phyloP scores from a whole-genome alignment of 805 yeast genomes.

The Saturnispora serradocipensis region DNA sequence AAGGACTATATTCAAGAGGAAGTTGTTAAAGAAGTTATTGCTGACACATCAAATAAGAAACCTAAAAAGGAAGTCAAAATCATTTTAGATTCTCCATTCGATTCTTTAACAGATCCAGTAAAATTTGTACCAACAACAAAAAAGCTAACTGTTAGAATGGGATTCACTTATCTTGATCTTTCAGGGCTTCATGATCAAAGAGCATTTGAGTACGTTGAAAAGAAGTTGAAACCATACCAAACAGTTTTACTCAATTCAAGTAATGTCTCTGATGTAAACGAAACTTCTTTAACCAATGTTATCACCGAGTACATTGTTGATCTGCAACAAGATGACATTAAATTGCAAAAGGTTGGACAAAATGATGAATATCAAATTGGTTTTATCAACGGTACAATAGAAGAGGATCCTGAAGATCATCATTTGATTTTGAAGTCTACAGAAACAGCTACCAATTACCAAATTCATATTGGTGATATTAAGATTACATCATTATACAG shows the following conservation, averaged over 20 bases:
- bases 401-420: not conserved
- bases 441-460: not conserved
- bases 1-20: slow-evolving; percentile 40
- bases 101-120: slow-evolving; percentile 6
- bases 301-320: slow-evolving; percentile 4
- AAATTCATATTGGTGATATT: slow-evolving; percentile 73
- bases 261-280: not conserved
- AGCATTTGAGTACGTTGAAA: slow-evolving; percentile 6
- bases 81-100: slow-evolving; percentile 2
- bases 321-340: slow-evolving; percentile 1
- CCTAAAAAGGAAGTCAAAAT: not conserved
- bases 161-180: slow-evolving; percentile 6
- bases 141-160: slow-evolving; percentile 3
- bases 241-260: not conserved
- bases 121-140: slow-evolving; percentile 4
- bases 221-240: slow-evolving; percentile 7
- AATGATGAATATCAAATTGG: slow-evolving; percentile 6
- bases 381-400: slow-evolving; percentile 3
- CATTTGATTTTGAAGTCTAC: not conserved
- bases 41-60: not conserved
- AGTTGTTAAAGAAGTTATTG: slow-evolving; percentile 9
- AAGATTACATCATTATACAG: slow-evolving; percentile 71
- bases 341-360: slow-evolving; percentile 2
- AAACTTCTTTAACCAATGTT: not conserved
- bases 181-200: slow-evolving; percentile 9